Evolutionary conservation across 306 rosid genomes (phyloP).

Genomic region (Castanospermum australe): DNA sequence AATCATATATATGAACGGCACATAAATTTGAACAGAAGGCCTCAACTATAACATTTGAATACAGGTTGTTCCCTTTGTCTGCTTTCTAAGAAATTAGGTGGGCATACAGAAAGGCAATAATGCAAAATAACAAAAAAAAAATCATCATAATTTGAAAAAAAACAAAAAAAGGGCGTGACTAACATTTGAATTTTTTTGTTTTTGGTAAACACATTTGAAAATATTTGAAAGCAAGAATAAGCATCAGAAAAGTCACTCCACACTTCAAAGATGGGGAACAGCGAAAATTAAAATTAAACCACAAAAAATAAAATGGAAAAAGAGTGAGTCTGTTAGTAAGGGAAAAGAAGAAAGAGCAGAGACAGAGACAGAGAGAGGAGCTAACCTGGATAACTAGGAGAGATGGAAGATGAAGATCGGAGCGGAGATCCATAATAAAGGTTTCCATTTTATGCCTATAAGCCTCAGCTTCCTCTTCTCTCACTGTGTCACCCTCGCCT

Average conservation of each 20-base stretch:
- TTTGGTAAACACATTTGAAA: no score
- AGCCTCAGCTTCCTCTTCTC: slow-evolving; percentile 34
- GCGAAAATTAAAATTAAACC: neutral
- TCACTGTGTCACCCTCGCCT: slow-evolving; percentile 68
- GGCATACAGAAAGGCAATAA: neutral
- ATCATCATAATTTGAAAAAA: neutral
- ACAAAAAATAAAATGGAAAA: neutral
- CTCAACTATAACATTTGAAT: neutral
- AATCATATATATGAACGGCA: neutral
- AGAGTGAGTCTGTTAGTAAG: neutral
- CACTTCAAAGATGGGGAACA: no score
- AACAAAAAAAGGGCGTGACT: neutral
- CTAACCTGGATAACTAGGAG: slow-evolving; percentile 62
- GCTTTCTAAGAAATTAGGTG: neutral
- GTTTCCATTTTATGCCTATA: slow-evolving; percentile 44
- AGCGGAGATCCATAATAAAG: slow-evolving; percentile 40
- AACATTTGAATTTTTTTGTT: neutral
- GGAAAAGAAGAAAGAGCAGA: neutral
- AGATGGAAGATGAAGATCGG: slow-evolving; percentile 40
- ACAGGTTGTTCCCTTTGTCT: neutral
- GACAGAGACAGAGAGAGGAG: no score
- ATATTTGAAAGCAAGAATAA: neutral
- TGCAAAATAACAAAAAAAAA: neutral
- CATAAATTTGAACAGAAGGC: neutral
- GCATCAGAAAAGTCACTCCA: neutral